Evolutionary conservation across 768 basidiomycete species (phyloP).

Genomic region (Lactarius pseudohatsudake): DNA sequence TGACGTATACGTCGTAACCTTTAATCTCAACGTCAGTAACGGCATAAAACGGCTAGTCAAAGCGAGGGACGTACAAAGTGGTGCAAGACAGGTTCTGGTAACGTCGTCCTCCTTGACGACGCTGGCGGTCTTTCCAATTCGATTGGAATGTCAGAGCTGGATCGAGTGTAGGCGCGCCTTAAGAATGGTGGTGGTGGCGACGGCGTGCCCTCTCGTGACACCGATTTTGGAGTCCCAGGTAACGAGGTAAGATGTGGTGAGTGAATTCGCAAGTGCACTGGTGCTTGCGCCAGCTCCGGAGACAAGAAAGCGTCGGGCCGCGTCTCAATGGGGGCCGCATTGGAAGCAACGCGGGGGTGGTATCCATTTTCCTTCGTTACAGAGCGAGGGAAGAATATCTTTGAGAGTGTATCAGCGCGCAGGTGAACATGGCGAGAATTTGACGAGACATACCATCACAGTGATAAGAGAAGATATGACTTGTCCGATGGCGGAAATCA

Average conservation of each 20-base stretch:
- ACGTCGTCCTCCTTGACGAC: constrained; percentile 16
- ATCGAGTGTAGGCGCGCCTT: background rate
- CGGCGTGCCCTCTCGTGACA: constrained; percentile 1
- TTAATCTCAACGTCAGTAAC: background rate
- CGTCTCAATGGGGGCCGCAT: constrained; percentile 26
- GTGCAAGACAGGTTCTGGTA: constrained; percentile 30
- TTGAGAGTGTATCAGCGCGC: background rate
- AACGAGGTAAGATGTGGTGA: background rate
- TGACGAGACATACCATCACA: constrained; percentile 55
- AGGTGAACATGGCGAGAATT: background rate
- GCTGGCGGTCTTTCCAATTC: constrained; percentile 10
- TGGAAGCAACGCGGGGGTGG: constrained; percentile 41
- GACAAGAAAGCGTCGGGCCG: constrained; percentile 8
- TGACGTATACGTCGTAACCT: constrained; percentile 42
- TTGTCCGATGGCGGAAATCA: constrained; percentile 71
- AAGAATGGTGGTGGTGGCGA: constrained; percentile 5
- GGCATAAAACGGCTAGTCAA: background rate
- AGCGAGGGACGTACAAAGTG: constrained; percentile 34
- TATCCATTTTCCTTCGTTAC: constrained; percentile 65
- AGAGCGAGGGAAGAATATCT: constrained; percentile 82
- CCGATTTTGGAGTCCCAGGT: constrained; percentile 6
- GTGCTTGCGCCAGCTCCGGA: background rate
- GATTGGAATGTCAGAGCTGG: constrained; percentile 3
- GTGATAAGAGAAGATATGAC: constrained; percentile 81
- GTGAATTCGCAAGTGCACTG: background rate